Conservation (phyloP, 768 basidiomycete species). For the Boletus fagicola region DNA sequence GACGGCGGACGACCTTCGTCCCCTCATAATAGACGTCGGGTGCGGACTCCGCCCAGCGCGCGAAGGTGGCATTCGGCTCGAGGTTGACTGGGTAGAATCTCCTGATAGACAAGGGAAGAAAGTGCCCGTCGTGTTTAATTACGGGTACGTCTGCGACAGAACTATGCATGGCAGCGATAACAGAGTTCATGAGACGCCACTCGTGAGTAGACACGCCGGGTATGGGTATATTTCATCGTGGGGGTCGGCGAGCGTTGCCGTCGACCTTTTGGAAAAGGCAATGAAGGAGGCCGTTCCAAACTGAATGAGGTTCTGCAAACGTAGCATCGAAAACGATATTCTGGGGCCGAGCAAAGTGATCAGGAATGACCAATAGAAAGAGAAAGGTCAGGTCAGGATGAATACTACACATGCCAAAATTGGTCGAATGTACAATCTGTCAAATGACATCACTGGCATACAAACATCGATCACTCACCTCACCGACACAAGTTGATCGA, state of each 20-base stretch:
- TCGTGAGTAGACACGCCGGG: constrained; percentile 48
- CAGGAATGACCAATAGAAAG: neutral
- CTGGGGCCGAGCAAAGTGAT: neutral
- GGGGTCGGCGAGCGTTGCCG: constrained; percentile 52
- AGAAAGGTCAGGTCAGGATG: no score
- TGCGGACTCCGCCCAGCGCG: constrained; percentile 45
- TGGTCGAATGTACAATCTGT: neutral
- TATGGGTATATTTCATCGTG: constrained; percentile 57
- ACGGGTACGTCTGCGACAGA: constrained; percentile 30
- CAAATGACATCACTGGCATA: neutral
- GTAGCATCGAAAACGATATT: neutral
- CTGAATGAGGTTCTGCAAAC: neutral
- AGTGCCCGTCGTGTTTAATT: constrained; percentile 56
- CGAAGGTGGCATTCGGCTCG: constrained; percentile 61
- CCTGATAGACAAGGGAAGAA: constrained; percentile 21
- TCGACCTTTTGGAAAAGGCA: constrained; percentile 41
- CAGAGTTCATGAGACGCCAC: neutral
- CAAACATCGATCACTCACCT: neutral
- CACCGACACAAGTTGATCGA: no score
- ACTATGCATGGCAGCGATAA: neutral
- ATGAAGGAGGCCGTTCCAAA: neutral
- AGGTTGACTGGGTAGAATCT: constrained; percentile 39
- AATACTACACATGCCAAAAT: neutral
- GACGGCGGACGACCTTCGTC: constrained; percentile 45
- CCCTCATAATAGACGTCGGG: constrained; percentile 45